These are phyloP conservation scores for Exsudoporus frostii DNA, from an alignment of 768 basidiomycete species.

Conservation along the genomic window DNA sequence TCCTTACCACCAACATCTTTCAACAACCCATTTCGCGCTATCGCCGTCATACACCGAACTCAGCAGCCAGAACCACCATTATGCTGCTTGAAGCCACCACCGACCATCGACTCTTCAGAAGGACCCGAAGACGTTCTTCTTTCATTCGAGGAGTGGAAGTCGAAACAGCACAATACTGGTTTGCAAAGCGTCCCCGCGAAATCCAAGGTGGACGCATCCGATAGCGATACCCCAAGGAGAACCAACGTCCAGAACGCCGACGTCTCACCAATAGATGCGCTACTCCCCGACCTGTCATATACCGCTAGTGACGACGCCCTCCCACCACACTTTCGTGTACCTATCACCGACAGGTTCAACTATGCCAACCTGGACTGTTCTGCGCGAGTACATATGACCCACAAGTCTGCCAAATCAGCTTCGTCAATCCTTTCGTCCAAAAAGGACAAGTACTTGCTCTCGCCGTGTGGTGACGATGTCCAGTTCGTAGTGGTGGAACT, in stretches of 20 bases:
- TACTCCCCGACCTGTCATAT: conserved; percentile 13
- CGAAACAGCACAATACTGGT: conserved; percentile 51
- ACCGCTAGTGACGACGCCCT: conserved; percentile 25
- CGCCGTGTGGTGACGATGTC: conserved; percentile 63
- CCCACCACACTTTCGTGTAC: conserved; percentile 66
- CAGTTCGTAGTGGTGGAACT: conserved; percentile 93
- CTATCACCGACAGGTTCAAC: conserved; percentile 86
- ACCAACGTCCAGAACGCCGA: conserved; percentile 2
- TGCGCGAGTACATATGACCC: conserved; percentile 83
- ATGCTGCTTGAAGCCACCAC: conserved; percentile 62
- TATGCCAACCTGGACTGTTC: conserved; percentile 93
- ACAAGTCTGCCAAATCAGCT: conserved; percentile 77
- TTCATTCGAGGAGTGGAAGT: conserved; percentile 89
- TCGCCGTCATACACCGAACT: conserved; percentile 46
- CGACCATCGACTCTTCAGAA: conserved; percentile 37
- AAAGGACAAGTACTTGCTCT: conserved; percentile 95
- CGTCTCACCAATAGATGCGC: conserved; percentile 2
- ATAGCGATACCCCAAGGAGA: conserved; percentile 1
- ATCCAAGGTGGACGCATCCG: conserved; percentile 2
- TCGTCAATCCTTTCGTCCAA: conserved; percentile 84
- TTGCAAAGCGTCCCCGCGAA: conserved; percentile 26
- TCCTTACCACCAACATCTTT: conserved; percentile 34
- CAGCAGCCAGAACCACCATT: conserved; percentile 52
- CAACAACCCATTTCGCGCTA: conserved; percentile 61
- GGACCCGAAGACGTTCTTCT: conserved; percentile 60